Percentiles rank a stretch among this genome's conserved stretches.
Evolutionary conservation across 2,329 filamentous ascomycete genomes (phyloP).

Genomic region (Colletotrichum sublineola): DNA sequence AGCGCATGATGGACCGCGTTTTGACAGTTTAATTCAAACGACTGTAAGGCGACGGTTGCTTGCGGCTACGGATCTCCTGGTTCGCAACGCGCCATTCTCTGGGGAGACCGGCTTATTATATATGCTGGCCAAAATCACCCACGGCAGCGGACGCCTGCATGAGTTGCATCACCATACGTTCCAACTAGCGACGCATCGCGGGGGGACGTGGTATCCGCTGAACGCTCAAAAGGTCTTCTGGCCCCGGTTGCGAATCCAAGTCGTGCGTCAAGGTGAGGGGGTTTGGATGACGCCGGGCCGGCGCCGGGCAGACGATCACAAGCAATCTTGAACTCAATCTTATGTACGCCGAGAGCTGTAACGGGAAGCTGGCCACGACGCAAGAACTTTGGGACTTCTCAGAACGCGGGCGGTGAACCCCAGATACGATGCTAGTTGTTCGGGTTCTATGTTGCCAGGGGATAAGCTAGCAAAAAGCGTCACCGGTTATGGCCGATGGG

Average conservation of each 20-base stretch:
- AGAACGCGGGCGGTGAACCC: conserved; percentile 4
- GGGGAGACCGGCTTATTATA: not conserved
- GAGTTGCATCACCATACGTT: not conserved
- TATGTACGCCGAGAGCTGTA: conserved; percentile 30
- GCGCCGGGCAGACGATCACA: not conserved
- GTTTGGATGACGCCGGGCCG: not conserved
- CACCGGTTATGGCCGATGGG: not conserved
- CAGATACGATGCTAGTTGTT: not conserved
- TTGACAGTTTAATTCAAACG: not conserved
- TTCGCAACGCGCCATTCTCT: too few species aligned
- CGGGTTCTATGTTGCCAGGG: not conserved
- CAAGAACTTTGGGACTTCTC: not conserved
- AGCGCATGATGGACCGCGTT: conserved; percentile 42
- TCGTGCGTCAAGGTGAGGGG: not conserved
- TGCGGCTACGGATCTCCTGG: not conserved
- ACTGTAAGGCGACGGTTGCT: not conserved
- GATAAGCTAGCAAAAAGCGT: not conserved
- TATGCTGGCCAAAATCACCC: not conserved
- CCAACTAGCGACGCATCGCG: not conserved
- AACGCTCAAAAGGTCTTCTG: too few species aligned
- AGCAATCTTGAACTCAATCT: not conserved
- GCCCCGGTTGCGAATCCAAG: not conserved
- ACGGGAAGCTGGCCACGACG: conserved; percentile 15
- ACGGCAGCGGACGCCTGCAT: not conserved
- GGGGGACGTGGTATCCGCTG: not conserved